A percentile compares a stretch with the other conserved stretches of the same genome.
Evolutionary conservation across 139 green algal genomes (phyloP).

Genomic region (Chlamydomonas sphaeroides): DNA sequence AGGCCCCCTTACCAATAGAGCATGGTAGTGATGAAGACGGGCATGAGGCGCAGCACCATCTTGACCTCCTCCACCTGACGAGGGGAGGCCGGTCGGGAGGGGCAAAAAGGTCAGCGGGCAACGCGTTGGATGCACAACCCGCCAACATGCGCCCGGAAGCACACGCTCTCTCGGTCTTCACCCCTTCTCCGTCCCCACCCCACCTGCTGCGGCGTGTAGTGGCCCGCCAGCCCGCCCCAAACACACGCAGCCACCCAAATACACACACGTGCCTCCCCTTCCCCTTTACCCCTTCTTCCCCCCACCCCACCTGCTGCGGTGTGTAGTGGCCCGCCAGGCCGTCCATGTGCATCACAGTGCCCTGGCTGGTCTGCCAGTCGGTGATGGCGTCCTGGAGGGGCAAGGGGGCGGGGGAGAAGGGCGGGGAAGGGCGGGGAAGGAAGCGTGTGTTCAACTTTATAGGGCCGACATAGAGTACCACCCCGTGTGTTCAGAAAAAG

Average conservation of each 20-base stretch:
- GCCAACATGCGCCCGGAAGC: too few species aligned
- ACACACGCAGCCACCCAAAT: constrained; percentile 35
- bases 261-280: too few species aligned
- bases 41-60: constrained; percentile 90
- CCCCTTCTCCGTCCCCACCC: too few species aligned
- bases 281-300: too few species aligned
- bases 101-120: too few species aligned
- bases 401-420: not conserved
- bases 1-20: constrained; percentile 79
- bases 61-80: constrained; percentile 90
- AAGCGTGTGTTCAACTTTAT: too few species aligned
- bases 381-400: constrained; percentile 58
- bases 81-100: not conserved
- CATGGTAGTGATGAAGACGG: constrained; percentile 89
- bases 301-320: constrained; percentile 46
- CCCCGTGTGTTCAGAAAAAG: too few species aligned
- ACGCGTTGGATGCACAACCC: too few species aligned
- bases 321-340: constrained; percentile 61
- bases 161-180: too few species aligned
- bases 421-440: too few species aligned
- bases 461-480: too few species aligned
- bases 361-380: constrained; percentile 64
- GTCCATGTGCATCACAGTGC: constrained; percentile 50
- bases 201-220: constrained; percentile 62
- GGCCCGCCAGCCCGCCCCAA: constrained; percentile 40